Percentiles rank a stretch among this genome's conserved stretches.
phyloP scores from a whole-genome alignment of 2,329 filamentous ascomycete species.

The Chaetomium sp. region DNA sequence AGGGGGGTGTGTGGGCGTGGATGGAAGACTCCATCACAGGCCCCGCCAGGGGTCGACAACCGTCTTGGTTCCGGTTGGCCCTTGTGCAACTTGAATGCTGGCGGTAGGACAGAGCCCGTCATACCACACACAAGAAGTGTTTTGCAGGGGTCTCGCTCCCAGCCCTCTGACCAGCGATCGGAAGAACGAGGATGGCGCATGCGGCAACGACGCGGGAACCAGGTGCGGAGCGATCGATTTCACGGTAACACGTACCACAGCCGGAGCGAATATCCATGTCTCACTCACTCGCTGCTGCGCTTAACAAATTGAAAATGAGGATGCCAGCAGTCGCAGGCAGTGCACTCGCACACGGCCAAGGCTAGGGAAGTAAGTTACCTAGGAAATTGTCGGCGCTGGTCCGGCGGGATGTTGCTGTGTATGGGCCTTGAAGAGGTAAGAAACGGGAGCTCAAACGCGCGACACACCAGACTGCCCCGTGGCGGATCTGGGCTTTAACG shows the following conservation, averaged over 20 bases:
- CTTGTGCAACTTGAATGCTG: conserved; percentile 19
- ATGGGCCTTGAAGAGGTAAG: too few relatives aligned
- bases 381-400: too few relatives aligned
- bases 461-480: neutral
- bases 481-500: neutral
- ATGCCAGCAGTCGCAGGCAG: neutral
- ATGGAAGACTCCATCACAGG: conserved; percentile 7
- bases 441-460: neutral
- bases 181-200: conserved; percentile 34
- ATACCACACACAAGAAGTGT: conserved; percentile 23
- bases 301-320: conserved; percentile 2
- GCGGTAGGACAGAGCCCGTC: conserved; percentile 15
- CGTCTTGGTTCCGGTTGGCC: conserved; percentile 16
- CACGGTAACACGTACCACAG: conserved; percentile 32
- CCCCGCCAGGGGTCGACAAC: conserved; percentile 16
- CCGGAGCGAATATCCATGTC: conserved; percentile 33
- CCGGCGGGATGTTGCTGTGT: too few relatives aligned
- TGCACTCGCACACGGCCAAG: conserved; percentile 6
- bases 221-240: conserved; percentile 25
- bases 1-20: conserved; percentile 5
- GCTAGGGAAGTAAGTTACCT: neutral
- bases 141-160: conserved; percentile 29
- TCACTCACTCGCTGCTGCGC: conserved; percentile 12
- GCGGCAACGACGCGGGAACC: conserved; percentile 30
- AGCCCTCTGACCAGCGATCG: conserved; percentile 34